phyloP scores from a whole-genome alignment of 2,329 filamentous ascomycete species.

The Pseudogymnoascus sp. region DNA sequence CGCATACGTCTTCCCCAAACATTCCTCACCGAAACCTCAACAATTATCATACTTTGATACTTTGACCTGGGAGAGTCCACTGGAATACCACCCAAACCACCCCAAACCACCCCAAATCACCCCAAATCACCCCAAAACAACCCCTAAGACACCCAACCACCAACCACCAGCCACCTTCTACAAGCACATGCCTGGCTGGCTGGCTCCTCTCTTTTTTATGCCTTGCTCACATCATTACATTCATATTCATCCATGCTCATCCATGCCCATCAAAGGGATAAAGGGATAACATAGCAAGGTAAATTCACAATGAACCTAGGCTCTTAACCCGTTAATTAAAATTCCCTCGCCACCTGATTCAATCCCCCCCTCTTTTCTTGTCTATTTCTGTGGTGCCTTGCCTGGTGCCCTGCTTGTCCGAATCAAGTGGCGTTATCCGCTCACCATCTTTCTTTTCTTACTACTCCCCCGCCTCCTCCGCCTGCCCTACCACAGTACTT shows the following conservation, averaged over 20 bases:
- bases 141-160: no score
- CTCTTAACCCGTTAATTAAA: not conserved
- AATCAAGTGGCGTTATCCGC: not conserved
- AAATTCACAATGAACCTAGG: not conserved
- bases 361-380: not conserved
- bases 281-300: not conserved
- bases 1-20: not conserved
- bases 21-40: constrained; percentile 4
- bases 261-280: not conserved
- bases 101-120: not conserved
- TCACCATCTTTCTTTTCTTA: not conserved
- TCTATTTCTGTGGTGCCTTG: constrained; percentile 1
- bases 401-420: no score
- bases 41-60: not conserved
- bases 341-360: not conserved
- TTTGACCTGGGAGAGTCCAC: not conserved
- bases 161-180: not conserved
- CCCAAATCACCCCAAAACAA: no score
- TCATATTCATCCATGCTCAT: not conserved
- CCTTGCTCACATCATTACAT: not conserved
- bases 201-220: not conserved
- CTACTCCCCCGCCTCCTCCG: not conserved
- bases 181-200: not conserved
- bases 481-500: not conserved
- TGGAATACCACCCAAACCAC: not conserved